These are phyloP conservation scores for Paecilomyces formosus DNA, from an alignment of 2,329 filamentous ascomycete genomes.

Conservation along the genomic window DNA sequence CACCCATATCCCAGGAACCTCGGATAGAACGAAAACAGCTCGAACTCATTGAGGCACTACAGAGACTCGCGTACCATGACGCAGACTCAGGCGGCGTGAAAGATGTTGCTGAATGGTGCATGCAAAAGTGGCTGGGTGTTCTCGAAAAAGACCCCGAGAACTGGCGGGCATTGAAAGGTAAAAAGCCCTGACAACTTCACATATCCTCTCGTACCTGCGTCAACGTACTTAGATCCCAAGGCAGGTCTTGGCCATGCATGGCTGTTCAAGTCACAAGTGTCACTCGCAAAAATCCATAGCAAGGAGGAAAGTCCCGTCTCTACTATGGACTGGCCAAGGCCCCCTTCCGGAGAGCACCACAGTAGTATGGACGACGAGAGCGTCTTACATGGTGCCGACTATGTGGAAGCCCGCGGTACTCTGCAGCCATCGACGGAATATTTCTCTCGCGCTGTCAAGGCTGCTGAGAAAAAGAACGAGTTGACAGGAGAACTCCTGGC, in stretches of 20 bases:
- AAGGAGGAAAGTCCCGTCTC: conserved; percentile 20
- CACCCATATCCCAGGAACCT: conserved; percentile 3
- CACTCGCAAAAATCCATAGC: conserved; percentile 41
- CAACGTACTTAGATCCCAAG: conserved; percentile 1
- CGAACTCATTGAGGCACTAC: conserved; percentile 36
- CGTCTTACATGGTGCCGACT: conserved; percentile 46
- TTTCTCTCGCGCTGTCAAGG: not conserved
- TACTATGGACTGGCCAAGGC: conserved; percentile 23
- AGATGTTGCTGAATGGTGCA: conserved; percentile 45
- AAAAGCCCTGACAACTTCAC: conserved; percentile 5
- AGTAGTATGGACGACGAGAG: conserved; percentile 44
- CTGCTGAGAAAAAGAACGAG: conserved; percentile 30
- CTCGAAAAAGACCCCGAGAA: conserved; percentile 39
- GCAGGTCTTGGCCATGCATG: conserved; percentile 45
- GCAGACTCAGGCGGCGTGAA: conserved; percentile 37
- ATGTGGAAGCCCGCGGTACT: conserved; percentile 26
- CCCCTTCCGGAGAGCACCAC: conserved; percentile 36
- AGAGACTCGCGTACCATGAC: conserved; percentile 44
- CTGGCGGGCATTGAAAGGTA: conserved; percentile 36
- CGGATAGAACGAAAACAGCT: conserved; percentile 24
- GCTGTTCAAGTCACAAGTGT: conserved; percentile 45
- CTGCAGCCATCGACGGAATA: not conserved
- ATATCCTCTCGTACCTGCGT: not conserved
- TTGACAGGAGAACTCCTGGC: conserved; percentile 38
- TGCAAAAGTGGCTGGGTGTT: conserved; percentile 40